Evolutionary conservation across 352 stramenopile genomes (phyloP), one percentile per base, ranked within the genome.

Genomic region (Globisporangium carolinianum): DNA sequence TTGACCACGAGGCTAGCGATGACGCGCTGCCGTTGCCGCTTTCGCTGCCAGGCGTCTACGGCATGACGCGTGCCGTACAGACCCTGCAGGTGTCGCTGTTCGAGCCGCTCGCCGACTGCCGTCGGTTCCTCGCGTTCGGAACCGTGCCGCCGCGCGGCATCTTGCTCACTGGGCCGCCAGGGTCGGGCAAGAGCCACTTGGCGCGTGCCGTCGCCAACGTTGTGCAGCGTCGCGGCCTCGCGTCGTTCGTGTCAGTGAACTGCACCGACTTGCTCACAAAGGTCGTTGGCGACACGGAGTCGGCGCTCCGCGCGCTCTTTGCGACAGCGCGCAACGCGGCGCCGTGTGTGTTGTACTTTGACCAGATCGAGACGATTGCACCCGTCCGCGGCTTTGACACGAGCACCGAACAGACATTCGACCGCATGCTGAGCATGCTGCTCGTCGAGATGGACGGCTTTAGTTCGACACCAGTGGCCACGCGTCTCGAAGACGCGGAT

Each of bases 181-280:
- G 97, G 47, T 99, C 96, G 53, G 95, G 96, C n/a, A 99, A 99
- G 71, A 99, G 95, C 5, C 73, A 99, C 46, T 81, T 99, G 50
- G 78, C 85, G 5, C 69, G 80, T 46, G 79, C 75, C 2, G 61
- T 95, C 15, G 81, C 79, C 2, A 58, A 74, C 36, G 73, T 91
- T 69, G 68, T 91, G 36, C 74, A 68, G 38, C 69, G 77, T 5
- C 69, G 72, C 49, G 74, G 79, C 9, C 64, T 91, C 15, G 86
- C 83, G 14, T 93, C 86, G 5, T 96, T 96, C 53, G 75, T 97
- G 7, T 83, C 58, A 76, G 24, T 32, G 2, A 32, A 32, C 24
- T 32, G 24, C 24, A 32, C 24, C 24, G 24, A 32, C 24, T 32
- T 32, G 24, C 24, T 32, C 1, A 3, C 24, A 32, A 32, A 32